Conservation (phyloP, 495 filamentous ascomycete species). For the Xylaria longipes region DNA sequence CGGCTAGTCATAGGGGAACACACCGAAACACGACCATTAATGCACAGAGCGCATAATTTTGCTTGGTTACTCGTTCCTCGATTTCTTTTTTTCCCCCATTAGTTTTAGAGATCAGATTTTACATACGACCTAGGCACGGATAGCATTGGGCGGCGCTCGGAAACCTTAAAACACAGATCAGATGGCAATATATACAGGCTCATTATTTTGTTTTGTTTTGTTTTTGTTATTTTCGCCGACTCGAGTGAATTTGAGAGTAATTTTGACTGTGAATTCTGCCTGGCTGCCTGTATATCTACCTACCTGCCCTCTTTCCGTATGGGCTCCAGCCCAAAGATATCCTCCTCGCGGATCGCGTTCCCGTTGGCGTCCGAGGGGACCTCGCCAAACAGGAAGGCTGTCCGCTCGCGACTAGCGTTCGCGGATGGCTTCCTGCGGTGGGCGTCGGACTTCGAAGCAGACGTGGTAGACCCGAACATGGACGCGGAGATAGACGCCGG, state of each 20-base stretch:
- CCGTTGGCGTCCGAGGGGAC: slow-evolving; percentile 40
- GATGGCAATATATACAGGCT: slow-evolving; percentile 20
- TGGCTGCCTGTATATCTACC: neutral
- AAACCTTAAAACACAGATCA: slow-evolving; percentile 26
- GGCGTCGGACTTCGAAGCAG: neutral
- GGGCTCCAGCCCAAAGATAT: slow-evolving; percentile 55
- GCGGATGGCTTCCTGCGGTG: slow-evolving; percentile 50
- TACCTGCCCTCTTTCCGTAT: slow-evolving; percentile 30
- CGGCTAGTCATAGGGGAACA: neutral
- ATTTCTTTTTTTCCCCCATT: neutral
- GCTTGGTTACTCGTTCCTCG: neutral
- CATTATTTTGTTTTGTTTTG: neutral
- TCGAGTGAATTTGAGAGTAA: neutral
- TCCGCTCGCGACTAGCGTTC: slow-evolving; percentile 56
- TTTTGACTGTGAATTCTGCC: neutral
- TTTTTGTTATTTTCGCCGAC: neutral
- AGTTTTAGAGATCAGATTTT: slow-evolving; percentile 25
- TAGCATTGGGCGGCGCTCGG: slow-evolving; percentile 30
- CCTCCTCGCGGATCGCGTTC: slow-evolving; percentile 41
- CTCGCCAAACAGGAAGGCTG: slow-evolving; percentile 64
- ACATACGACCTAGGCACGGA: slow-evolving; percentile 11
- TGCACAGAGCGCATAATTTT: neutral
- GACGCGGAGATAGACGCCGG: slow-evolving; percentile 26
- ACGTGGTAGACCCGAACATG: slow-evolving; percentile 29
- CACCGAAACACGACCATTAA: neutral